Conservation (phyloP, 2,329 filamentous ascomycete genomes). For the Onygenales sp. region DNA sequence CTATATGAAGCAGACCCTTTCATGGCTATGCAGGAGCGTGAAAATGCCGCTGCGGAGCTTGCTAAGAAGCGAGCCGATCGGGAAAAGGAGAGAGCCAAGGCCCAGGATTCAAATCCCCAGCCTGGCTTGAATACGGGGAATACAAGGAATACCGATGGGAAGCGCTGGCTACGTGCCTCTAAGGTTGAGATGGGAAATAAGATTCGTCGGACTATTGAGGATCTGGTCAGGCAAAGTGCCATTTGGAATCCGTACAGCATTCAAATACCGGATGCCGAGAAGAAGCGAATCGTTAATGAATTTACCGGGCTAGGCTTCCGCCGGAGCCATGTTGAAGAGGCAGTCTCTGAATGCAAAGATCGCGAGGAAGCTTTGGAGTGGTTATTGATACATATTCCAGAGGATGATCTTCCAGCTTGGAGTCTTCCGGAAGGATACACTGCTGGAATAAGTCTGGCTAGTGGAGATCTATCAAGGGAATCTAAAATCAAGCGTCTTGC, state of each 20-base stretch:
- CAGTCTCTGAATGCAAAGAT: constrained; percentile 77
- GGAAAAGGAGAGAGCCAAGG: constrained; percentile 47
- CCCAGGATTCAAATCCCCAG: constrained; percentile 57
- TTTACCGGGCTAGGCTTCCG: constrained; percentile 75
- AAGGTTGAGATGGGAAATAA: constrained; percentile 88
- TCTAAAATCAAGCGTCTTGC: constrained; percentile 72
- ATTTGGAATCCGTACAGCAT: constrained; percentile 81
- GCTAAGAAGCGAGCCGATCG: constrained; percentile 72
- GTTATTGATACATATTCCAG: constrained; percentile 92
- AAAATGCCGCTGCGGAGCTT: constrained; percentile 63
- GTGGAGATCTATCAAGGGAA: constrained; percentile 71
- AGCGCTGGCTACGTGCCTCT: constrained; percentile 64
- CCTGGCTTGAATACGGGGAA: constrained; percentile 35
- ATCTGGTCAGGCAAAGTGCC: constrained; percentile 64
- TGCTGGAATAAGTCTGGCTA: constrained; percentile 78
- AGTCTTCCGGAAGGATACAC: constrained; percentile 85
- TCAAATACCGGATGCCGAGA: constrained; percentile 50
- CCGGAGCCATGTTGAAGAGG: constrained; percentile 81
- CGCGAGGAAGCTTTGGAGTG: constrained; percentile 89
- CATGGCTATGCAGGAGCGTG: constrained; percentile 64
- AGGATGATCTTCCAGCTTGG: constrained; percentile 92
- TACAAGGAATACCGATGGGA: constrained; percentile 16
- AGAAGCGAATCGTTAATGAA: constrained; percentile 57
- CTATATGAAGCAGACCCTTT: constrained; percentile 97
- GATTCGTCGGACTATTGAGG: constrained; percentile 70